Percentiles rank a stretch among this genome's conserved stretches.
Conservation (phyloP, 768 basidiomycete genomes). For the Pholiota molesta region DNA sequence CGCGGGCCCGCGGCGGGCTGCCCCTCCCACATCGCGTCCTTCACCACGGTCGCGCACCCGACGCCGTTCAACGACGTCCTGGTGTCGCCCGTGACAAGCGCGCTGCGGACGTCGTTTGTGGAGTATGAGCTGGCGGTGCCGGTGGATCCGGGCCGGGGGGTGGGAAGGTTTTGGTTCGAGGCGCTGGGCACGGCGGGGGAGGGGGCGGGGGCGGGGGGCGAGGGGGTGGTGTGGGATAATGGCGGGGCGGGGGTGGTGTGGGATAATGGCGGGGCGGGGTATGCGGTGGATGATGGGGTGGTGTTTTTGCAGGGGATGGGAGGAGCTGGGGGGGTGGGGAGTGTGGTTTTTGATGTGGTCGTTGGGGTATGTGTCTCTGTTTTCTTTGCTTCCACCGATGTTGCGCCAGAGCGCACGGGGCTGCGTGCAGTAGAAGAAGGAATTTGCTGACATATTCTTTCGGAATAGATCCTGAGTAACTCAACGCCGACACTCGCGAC, state of each 20-base stretch:
- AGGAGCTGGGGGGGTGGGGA: neutral
- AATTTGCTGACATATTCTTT: no score
- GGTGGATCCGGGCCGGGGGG: neutral
- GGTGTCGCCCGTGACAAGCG: conserved; percentile 20
- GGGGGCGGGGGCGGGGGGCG: conserved; percentile 12
- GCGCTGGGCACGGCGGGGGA: conserved; percentile 33
- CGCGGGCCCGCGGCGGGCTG: conserved; percentile 29
- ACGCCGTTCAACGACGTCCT: conserved; percentile 29
- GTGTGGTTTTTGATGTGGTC: conserved; percentile 1
- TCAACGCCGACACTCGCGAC: neutral
- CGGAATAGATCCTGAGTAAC: neutral
- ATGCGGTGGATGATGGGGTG: conserved; percentile 32
- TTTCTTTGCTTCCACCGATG: no score
- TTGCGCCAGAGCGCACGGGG: no score
- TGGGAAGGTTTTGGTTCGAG: conserved; percentile 43
- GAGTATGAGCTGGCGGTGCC: conserved; percentile 32
- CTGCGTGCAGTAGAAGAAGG: no score
- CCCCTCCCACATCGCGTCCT: conserved; percentile 18
- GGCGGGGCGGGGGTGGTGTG: no score
- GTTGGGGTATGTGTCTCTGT: neutral
- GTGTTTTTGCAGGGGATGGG: conserved; percentile 37
- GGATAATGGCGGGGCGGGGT: conserved; percentile 38
- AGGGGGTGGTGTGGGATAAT: no score
- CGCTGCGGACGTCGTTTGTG: conserved; percentile 30
- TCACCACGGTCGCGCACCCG: conserved; percentile 20